These are phyloP conservation scores for Fragaria vesca DNA, from an alignment of 306 rosid species.

Conservation along the genomic window DNA sequence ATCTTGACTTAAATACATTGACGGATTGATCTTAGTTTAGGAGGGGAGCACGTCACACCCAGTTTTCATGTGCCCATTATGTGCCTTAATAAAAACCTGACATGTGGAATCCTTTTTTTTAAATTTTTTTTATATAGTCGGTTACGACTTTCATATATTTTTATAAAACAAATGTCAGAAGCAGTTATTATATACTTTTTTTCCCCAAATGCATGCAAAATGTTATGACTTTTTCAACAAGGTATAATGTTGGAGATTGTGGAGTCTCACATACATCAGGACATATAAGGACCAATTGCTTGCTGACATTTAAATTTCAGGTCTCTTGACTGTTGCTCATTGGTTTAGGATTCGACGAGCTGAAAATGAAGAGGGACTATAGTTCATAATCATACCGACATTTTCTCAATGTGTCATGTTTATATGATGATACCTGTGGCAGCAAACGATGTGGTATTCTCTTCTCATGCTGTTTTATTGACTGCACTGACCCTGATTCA, in stretches of 20 bases:
- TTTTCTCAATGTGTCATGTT: background rate
- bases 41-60: too few species aligned
- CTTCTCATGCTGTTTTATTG: slow-evolving; percentile 76
- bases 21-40: too few species aligned
- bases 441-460: slow-evolving; percentile 90
- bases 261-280: background rate
- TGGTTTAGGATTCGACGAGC: too few species aligned
- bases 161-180: too few species aligned
- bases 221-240: background rate
- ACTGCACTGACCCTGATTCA: slow-evolving; percentile 69
- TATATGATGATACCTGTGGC: slow-evolving; percentile 87
- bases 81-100: too few species aligned
- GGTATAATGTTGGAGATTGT: background rate
- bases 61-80: too few species aligned
- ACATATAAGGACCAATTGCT: background rate
- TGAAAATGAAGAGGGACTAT: background rate
- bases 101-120: too few species aligned
- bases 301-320: background rate
- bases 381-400: background rate
- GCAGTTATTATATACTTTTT: background rate
- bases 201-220: background rate
- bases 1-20: too few species aligned
- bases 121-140: too few species aligned
- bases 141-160: too few species aligned
- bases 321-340: too few species aligned